Base-by-base conservation (phyloP, 805 yeast genomes). In the Barnettozyma pratensis region DNA sequence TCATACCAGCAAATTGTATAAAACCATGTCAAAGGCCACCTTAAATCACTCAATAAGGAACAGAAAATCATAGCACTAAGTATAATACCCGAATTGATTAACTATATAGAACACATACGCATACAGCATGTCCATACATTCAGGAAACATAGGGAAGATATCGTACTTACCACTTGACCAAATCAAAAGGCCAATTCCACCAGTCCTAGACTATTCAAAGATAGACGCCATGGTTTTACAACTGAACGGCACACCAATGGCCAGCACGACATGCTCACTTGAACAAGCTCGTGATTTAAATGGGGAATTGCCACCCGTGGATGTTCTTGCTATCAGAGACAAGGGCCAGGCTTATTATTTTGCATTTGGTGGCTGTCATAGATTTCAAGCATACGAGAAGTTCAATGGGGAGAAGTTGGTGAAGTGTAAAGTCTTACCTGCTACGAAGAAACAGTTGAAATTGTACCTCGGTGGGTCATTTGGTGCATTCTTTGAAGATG, bases 301-400 rank as follows among this genome's bases (percentile, higher is more conserved):
- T 7, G 90, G 90, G 2, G 85, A 83, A 54, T 66, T 87, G 37
- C 96, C 96, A 2, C 92, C 96, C 1, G 75, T 89, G 12, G 96
- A 88, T 64, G 89, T 88, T 0, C 66, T 88, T 53, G 73, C 75
- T 36, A 86, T 87, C 2, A 71, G 83, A 39, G 85, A 84, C 39
- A 63, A 75, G 7, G 92, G 88, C 2, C 67, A 77, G 43, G 72
- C 66, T 36, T 75, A 75, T 62, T 87, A 83, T 60, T 87, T 86
- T 65, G 95, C 91, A 1, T 88, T 88, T 66, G 96, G 96, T 6
- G 96, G 96, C 0, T 88, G 96, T 61, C 96, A 88, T 61, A 67
- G 96, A 53, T 84, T 88, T 56, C 96, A 88, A 63, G 96, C 96
- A 0, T 89, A 89, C 61, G 94, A 87, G 49, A 67, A 74, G 37